A percentile compares a stretch with the other conserved stretches of the same genome.
Conservation (phyloP, 192 early-diverging fungal species). For the Dissophora ornata region DNA sequence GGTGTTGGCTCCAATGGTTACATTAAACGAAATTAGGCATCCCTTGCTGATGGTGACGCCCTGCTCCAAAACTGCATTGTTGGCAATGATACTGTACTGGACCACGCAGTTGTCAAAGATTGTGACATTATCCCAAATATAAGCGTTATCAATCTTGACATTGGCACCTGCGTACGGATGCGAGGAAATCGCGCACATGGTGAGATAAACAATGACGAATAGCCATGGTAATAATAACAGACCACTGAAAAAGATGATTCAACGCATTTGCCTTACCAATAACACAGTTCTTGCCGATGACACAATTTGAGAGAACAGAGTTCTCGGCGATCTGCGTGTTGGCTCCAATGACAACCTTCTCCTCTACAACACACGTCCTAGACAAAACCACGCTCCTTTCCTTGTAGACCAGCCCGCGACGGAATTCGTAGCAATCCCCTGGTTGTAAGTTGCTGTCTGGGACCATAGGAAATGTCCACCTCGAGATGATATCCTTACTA, state of each 20-base stretch:
- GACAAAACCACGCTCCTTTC: conserved; percentile 78
- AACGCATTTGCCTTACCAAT: conserved; percentile 74
- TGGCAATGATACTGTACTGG: conserved; percentile 78
- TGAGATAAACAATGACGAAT: too few relatives aligned
- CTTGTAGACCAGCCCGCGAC: conserved; percentile 89
- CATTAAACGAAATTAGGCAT: conserved; percentile 74
- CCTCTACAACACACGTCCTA: conserved; percentile 74
- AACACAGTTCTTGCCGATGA: conserved; percentile 84
- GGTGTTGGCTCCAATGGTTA: conserved; percentile 79
- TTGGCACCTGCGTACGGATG: conserved; percentile 63
- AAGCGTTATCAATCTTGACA: conserved; percentile 83
- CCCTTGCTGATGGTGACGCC: conserved; percentile 77
- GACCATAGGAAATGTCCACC: conserved; percentile 96
- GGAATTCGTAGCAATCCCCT: conserved; percentile 76
- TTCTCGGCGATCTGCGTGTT: conserved; percentile 81
- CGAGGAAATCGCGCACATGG: background rate
- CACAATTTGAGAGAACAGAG: conserved; percentile 76
- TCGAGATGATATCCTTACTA: conserved; percentile 85
- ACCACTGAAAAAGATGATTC: too few relatives aligned
- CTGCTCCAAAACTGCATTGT: conserved; percentile 72
- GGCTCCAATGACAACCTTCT: conserved; percentile 86
- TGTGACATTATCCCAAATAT: conserved; percentile 83
- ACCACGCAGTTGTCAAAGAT: conserved; percentile 79
- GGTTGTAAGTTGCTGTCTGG: conserved; percentile 87
- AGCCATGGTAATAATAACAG: background rate